These are phyloP conservation scores for Naganishia kalamii DNA, from an alignment of 768 basidiomycete species.

Conservation along the genomic window DNA sequence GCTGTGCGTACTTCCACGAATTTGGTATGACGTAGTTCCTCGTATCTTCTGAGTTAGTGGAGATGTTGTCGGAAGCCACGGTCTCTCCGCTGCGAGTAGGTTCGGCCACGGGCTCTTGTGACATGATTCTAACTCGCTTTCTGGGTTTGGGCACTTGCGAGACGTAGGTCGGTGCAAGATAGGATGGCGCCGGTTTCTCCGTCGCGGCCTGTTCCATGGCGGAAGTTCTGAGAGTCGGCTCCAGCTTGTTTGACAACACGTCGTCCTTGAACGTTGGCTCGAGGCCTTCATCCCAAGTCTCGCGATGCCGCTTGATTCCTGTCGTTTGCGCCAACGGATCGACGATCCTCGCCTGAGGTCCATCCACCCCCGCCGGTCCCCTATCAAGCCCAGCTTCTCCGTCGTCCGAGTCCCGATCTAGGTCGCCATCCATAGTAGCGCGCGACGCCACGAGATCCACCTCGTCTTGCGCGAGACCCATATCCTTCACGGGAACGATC, in stretches of 20 bases:
- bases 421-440: slow-evolving; percentile 10
- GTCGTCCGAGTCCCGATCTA: slow-evolving; percentile 1
- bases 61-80: not conserved
- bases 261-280: slow-evolving; percentile 16
- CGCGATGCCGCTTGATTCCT: slow-evolving; percentile 2
- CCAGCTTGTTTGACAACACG: not conserved
- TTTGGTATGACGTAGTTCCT: not conserved
- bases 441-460: slow-evolving; percentile 11
- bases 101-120: not conserved
- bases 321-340: not conserved
- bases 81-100: not conserved
- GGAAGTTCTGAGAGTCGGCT: not conserved
- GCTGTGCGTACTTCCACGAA: not conserved
- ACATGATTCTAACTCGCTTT: not conserved
- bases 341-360: not conserved
- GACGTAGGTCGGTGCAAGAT: not conserved
- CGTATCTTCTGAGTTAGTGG: not conserved
- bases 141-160: not conserved
- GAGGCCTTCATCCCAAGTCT: slow-evolving; percentile 12
- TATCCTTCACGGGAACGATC: not conserved
- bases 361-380: not conserved
- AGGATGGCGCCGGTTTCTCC: not conserved
- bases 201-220: not conserved
- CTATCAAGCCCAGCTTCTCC: not conserved
- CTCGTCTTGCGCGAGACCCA: not conserved